A percentile compares a stretch with the other conserved stretches of the same genome.
phyloP scores from a whole-genome alignment of 2,329 filamentous ascomycete genomes.

The Rutstroemia sydowiana region DNA sequence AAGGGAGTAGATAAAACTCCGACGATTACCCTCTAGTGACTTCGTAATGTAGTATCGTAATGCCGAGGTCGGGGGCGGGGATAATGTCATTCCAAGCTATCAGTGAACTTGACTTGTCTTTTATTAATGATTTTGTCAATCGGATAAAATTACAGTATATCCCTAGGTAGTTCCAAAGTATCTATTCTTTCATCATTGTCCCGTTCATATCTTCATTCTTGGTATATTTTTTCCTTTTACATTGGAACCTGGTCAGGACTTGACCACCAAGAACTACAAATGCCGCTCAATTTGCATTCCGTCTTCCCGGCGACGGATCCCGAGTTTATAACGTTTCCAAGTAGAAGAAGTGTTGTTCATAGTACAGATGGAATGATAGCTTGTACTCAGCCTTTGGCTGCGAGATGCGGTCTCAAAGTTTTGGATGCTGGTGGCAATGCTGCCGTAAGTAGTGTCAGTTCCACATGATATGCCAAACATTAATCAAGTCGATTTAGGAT shows the following conservation, averaged over 20 bases:
- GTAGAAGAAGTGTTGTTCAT: slow-evolving; percentile 84
- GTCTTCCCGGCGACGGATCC: slow-evolving; percentile 26
- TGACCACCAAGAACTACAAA: slow-evolving; percentile 12
- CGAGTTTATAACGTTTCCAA: slow-evolving; percentile 60
- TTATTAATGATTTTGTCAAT: too few relatives aligned
- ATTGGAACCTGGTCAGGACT: not conserved
- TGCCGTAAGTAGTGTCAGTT: slow-evolving; percentile 52
- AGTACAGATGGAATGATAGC: slow-evolving; percentile 88
- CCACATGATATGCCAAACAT: slow-evolving; percentile 5
- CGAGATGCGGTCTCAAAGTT: slow-evolving; percentile 77
- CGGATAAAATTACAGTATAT: too few relatives aligned
- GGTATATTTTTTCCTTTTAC: not conserved
- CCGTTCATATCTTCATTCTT: not conserved
- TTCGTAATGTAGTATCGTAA: too few relatives aligned
- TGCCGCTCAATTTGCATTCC: slow-evolving; percentile 29
- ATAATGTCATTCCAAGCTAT: too few relatives aligned
- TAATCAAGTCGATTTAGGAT: slow-evolving; percentile 68
- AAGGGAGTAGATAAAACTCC: too few relatives aligned
- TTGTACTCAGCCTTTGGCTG: slow-evolving; percentile 82
- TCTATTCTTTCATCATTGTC: not conserved
- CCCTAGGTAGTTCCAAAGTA: too few relatives aligned
- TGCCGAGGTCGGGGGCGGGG: too few relatives aligned
- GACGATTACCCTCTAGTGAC: too few relatives aligned
- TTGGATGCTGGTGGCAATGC: slow-evolving; percentile 88
- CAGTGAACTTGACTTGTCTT: too few relatives aligned